phyloP scores from a whole-genome alignment of 2,329 filamentous ascomycete genomes.

The Neofusicoccum cordaticola region DNA sequence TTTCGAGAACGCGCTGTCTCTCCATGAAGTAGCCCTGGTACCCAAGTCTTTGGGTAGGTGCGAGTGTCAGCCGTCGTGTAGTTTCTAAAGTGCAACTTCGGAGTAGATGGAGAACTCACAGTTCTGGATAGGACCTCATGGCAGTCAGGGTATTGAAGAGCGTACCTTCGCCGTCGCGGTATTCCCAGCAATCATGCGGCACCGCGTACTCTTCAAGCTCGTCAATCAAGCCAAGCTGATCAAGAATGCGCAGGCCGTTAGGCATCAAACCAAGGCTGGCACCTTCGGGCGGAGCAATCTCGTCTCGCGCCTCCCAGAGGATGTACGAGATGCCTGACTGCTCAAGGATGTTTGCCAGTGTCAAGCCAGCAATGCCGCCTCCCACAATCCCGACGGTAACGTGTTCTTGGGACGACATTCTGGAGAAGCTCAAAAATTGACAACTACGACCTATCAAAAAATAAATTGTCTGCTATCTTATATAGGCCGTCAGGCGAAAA shows the following conservation, averaged over 20 bases:
- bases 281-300: conserved; percentile 4
- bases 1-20: conserved; percentile 25
- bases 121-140: background rate
- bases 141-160: conserved; percentile 18
- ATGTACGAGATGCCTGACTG: conserved; percentile 2
- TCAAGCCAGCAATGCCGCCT: conserved; percentile 1
- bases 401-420: background rate
- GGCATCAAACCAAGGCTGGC: conserved; percentile 14
- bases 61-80: background rate
- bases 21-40: conserved; percentile 24
- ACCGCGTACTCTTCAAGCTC: conserved; percentile 6
- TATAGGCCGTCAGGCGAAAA: too few species aligned
- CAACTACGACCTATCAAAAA: too few species aligned
- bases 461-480: too few species aligned
- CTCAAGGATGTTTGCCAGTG: conserved; percentile 14
- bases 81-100: too few species aligned
- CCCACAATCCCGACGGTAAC: conserved; percentile 10
- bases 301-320: conserved; percentile 24
- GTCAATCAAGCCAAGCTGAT: conserved; percentile 5
- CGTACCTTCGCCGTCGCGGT: conserved; percentile 16
- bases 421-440: background rate
- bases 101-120: background rate
- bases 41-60: background rate
- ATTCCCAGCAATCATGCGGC: background rate
- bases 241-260: conserved; percentile 16